Conservation (phyloP, 495 filamentous ascomycete genomes). For the Penicillium odoratum region DNA sequence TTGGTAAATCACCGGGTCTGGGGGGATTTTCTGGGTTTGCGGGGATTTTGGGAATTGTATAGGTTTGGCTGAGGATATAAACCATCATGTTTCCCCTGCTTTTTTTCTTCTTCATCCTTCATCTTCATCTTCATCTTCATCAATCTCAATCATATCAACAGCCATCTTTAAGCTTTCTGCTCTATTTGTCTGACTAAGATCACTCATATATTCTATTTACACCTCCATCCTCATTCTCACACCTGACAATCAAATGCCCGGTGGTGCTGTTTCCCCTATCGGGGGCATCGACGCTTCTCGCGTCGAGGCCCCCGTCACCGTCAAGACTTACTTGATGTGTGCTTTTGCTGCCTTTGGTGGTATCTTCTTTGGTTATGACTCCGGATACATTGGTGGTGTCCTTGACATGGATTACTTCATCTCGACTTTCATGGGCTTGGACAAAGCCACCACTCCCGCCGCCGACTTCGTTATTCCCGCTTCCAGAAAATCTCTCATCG, state of each 20-base stretch:
- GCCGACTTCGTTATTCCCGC: constrained; percentile 45
- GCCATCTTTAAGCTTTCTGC: constrained; percentile 4
- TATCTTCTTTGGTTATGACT: constrained; percentile 57
- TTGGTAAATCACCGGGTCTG: background rate
- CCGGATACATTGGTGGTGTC: constrained; percentile 58
- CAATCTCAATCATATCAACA: background rate
- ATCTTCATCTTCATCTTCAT: background rate
- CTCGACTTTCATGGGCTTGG: constrained; percentile 38
- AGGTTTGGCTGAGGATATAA: background rate
- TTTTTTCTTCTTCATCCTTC: constrained; percentile 11
- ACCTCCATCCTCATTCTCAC: background rate
- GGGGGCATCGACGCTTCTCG: constrained; percentile 41
- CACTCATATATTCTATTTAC: background rate
- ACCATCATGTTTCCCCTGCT: constrained; percentile 3
- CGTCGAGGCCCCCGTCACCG: constrained; percentile 63
- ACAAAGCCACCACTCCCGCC: constrained; percentile 24
- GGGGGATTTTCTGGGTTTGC: background rate
- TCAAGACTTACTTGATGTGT: constrained; percentile 63
- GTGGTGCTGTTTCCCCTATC: constrained; percentile 20
- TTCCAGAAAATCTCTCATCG: constrained; percentile 61
- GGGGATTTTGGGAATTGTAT: background rate
- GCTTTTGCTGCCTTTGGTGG: constrained; percentile 61
- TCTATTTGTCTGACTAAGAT: background rate
- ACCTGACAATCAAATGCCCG: constrained; percentile 23
- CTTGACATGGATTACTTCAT: constrained; percentile 55